Base-by-base conservation (phyloP, 257 asterid species). In the Nicotiana tomentosiformis region DNA sequence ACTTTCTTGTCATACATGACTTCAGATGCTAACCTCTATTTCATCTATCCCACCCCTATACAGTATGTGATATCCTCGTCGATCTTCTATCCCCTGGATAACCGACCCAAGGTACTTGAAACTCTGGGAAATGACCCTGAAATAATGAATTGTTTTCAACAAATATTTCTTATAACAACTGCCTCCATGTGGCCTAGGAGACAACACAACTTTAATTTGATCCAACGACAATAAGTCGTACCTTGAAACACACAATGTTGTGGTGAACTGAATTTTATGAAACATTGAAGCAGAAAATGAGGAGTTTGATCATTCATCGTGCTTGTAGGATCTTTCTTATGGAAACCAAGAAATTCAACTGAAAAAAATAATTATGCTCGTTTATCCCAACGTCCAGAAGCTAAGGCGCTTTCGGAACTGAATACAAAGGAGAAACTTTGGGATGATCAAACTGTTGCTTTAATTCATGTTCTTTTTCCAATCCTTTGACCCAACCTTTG, bases 261-360 rank as follows among this genome's bases (percentile, higher is more conserved):
- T 43, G 23, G 60, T 43, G 78, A 43, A 30, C 58, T 70, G 78
- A 70, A 70, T 43, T 70, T 70, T 7, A 70, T 70, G 60, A 70
- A 70, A 43, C n/a, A 5, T 39, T 39, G 26, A 39, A 39, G 18
- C 5, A 39, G 11, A n/a, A 68, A 29, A 68, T 39, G 33, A n/a
- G 57, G 78, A 43, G 35, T 43, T 69, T 69, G 6, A 39, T 69
- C 57, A 69, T 39, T 39, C 60, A 70, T 43, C 78, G 78, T 70
- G 78, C 20, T 70, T 70, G 57, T 43, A 43, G 58, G 58, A 70
- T 70, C 78, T 39, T 56, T 70, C 78, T n/a, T 56, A 69, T 69
- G 5, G 33, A 39, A 39, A n/a, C 5, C 57, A n/a, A 43, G 14
- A 39, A n/a, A 39, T n/a, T 69, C 43, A 69, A 39, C 49, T 39